Evolutionary conservation across 768 basidiomycete genomes (phyloP).

Genomic region (Pleurotus salmoneostramineus): DNA sequence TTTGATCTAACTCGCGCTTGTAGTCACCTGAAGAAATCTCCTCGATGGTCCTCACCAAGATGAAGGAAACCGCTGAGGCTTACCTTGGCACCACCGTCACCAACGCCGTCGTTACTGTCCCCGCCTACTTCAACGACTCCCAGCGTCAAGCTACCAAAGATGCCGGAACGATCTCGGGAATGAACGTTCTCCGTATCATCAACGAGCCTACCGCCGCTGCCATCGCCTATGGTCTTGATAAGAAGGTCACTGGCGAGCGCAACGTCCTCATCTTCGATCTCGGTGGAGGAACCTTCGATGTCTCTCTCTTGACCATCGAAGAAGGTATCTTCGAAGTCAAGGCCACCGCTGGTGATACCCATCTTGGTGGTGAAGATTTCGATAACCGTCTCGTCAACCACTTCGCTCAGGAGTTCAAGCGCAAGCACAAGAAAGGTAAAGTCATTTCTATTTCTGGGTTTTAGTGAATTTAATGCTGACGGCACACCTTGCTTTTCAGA

Average conservation of each 20-base stretch:
- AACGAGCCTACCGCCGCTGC: conserved; percentile 99
- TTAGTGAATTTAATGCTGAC: no score
- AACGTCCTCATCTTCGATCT: conserved; percentile 99
- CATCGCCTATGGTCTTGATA: conserved; percentile 97
- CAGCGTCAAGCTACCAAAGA: conserved; percentile 99
- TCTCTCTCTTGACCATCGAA: conserved; percentile 95
- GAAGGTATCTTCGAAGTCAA: conserved; percentile 99
- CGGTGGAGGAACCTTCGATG: conserved; percentile 99
- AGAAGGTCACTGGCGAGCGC: conserved; percentile 91
- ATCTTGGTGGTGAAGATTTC: conserved; percentile 99
- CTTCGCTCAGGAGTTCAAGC: conserved; percentile 96
- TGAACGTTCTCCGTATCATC: conserved; percentile 99
- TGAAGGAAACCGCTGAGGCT: conserved; percentile 99
- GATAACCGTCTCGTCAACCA: conserved; percentile 97
- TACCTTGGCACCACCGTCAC: conserved; percentile 98
- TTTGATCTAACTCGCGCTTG: conserved; percentile 21
- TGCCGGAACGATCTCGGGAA: conserved; percentile 95
- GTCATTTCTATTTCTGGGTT: not conserved
- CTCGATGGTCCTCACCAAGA: conserved; percentile 99
- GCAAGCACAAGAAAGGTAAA: conserved; percentile 92
- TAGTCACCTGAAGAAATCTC: conserved; percentile 96
- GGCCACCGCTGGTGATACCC: conserved; percentile 98
- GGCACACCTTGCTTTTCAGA: conserved; percentile 55
- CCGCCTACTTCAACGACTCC: conserved; percentile 99
- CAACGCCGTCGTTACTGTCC: conserved; percentile 98